Evolutionary conservation across 106 monocot species (phyloP).

Genomic region (Dioscorea zingiberensis): DNA sequence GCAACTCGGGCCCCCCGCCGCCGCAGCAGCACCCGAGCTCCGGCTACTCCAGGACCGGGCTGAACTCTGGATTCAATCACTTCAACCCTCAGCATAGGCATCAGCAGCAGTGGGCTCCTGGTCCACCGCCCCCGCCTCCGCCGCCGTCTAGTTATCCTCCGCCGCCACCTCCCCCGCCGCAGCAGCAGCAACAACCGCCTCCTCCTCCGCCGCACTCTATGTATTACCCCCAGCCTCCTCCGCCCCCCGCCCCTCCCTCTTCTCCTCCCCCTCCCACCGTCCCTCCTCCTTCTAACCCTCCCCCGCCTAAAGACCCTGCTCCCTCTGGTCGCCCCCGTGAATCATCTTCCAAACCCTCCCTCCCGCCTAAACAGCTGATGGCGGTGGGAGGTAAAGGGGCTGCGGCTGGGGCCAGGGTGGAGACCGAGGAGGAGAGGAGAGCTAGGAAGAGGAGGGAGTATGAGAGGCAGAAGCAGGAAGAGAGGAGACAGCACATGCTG

Average conservation of each 20-base stretch:
- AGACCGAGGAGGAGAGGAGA: slow-evolving; percentile 86
- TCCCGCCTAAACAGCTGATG: slow-evolving; percentile 13
- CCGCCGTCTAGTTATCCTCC: neutral
- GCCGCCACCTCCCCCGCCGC: neutral
- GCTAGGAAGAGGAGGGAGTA: slow-evolving; percentile 73
- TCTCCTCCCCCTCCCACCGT: neutral
- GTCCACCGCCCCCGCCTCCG: neutral
- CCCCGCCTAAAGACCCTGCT: neutral
- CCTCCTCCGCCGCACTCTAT: neutral
- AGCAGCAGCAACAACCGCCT: neutral
- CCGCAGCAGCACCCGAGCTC: neutral
- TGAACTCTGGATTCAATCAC: no score
- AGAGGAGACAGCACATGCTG: slow-evolving; percentile 55
- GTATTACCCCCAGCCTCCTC: neutral
- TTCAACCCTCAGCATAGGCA: neutral
- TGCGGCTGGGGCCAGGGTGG: slow-evolving; percentile 34
- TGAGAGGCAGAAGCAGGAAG: slow-evolving; percentile 81
- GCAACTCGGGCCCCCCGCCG: neutral
- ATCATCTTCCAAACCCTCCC: neutral
- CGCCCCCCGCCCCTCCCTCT: neutral
- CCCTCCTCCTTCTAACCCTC: neutral
- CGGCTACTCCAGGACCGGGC: neutral
- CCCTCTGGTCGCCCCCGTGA: neutral
- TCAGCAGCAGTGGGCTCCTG: neutral
- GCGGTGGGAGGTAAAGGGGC: slow-evolving; percentile 5